phyloP scores from a whole-genome alignment of 202 grass and related monocot genomes.

The Elaeis oleifera region DNA sequence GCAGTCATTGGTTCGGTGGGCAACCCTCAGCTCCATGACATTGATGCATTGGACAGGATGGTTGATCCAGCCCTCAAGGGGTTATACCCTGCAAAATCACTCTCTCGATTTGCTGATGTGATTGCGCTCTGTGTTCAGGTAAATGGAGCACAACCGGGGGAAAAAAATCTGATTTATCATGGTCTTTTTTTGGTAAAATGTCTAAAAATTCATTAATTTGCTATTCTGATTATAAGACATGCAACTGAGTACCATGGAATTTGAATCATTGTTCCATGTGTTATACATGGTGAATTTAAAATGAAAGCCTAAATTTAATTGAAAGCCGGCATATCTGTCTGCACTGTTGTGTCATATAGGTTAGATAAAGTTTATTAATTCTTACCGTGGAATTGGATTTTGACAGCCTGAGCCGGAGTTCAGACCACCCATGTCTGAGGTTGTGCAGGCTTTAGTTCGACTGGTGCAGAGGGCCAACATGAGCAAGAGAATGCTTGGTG shows the following conservation, averaged over 20 bases:
- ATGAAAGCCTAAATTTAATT: too few species aligned
- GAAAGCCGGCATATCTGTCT: too few species aligned
- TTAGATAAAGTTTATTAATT: neutral
- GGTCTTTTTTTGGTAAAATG: too few species aligned
- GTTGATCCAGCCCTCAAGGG: slow-evolving; percentile 20
- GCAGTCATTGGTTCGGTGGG: slow-evolving; percentile 12
- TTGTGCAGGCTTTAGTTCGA: slow-evolving; percentile 12
- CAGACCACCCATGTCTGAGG: slow-evolving; percentile 20
- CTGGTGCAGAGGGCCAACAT: slow-evolving; percentile 8
- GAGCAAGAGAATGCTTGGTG: neutral
- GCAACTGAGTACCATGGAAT: too few species aligned
- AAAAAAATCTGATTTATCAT: too few species aligned
- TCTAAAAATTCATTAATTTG: too few species aligned
- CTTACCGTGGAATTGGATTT: neutral
- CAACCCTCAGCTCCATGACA: slow-evolving; percentile 16
- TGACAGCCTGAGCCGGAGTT: slow-evolving; percentile 17
- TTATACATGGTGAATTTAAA: too few species aligned
- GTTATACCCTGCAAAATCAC: slow-evolving; percentile 12
- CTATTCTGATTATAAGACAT: too few species aligned
- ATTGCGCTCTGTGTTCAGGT: slow-evolving; percentile 19
- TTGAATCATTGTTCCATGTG: too few species aligned
- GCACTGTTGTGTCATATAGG: too few species aligned
- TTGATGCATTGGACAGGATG: slow-evolving; percentile 21
- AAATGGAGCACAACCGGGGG: neutral
- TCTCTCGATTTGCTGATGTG: slow-evolving; percentile 20